Evolutionary conservation across 192 early-diverging fungal species (phyloP), one percentile per base, ranked within the genome.

Genomic region (Mortierella claussenii): DNA sequence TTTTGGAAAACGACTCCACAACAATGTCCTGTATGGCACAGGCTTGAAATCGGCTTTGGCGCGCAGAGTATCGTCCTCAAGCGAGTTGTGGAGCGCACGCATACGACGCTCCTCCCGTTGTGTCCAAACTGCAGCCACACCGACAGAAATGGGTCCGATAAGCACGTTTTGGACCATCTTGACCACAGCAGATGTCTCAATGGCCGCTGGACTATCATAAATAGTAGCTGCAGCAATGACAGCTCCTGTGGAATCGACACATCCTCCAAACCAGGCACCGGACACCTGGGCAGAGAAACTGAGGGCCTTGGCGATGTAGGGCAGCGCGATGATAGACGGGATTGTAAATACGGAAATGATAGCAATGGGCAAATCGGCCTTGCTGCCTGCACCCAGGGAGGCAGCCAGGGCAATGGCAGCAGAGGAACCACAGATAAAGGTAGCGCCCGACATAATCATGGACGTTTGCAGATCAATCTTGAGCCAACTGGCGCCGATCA

Each of bases 281-380:
- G 75, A 64, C 0, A 86, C 82, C 21, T 74, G 55, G 20, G 85
- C 20, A 37, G 57, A 47, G n/a, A 86, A 44, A 2, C 57, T 57
- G 21, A 86, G 37, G 8, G 65, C 44, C 48, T 83, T 82, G 30
- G 85, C 85, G 47, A 86, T 67, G 44, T 83, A 86, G 8, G 85
- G 85, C 18, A 86, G 54, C 2, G 82, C 85, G 46, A 86, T 83
- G 32, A 86, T 82, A 13, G 80, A 82, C 2, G 85, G 82, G 45
- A 86, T 83, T 11, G 82, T 83, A 26, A 86, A 86, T 17, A 86
- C 81, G 6, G 85, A 86, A 23, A 83, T 86, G 28, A 86, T 86
- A 44, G 82, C 85, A 47, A 86, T 83, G 15, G 85, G 85, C 67
- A 86, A 74, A 48, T 86, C 81, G 11, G 82, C 79, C 36, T 86